A percentile compares a stretch with the other conserved stretches of the same genome.
These are phyloP conservation scores for Trypanosoma mega DNA, from an alignment of 208 protist genomes.

Conservation along the genomic window DNA sequence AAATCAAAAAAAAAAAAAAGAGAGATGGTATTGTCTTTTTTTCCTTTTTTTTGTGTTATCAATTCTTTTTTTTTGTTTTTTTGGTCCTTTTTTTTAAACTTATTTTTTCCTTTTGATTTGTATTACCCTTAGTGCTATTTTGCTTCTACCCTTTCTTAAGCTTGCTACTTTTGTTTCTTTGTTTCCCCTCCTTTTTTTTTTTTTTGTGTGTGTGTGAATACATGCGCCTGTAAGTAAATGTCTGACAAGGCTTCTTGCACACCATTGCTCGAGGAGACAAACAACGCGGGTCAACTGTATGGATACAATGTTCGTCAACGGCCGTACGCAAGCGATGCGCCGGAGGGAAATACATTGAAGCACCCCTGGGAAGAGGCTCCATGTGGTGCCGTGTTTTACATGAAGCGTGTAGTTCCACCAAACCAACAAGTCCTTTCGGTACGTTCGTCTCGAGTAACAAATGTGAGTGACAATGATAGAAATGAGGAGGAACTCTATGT, in stretches of 20 bases:
- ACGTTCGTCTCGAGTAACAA: neutral
- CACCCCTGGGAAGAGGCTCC: conserved; percentile 7
- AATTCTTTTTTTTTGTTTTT: neutral
- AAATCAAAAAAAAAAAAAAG: too few species aligned
- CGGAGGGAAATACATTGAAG: conserved; percentile 1
- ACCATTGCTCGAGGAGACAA: neutral
- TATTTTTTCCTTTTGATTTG: neutral
- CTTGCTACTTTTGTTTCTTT: conserved; percentile 24
- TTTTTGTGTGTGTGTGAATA: neutral
- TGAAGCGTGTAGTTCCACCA: neutral
- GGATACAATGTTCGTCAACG: conserved; percentile 11
- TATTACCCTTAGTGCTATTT: neutral
- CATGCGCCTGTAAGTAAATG: neutral
- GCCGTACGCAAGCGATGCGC: neutral
- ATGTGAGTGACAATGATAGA: neutral
- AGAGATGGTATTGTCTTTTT: neutral
- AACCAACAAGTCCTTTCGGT: neutral
- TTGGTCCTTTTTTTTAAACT: neutral
- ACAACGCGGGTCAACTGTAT: neutral
- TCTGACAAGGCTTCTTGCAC: neutral
- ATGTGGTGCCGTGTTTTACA: conserved; percentile 9
- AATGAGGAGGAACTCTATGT: neutral
- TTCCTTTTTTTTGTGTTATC: neutral
- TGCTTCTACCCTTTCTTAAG: neutral
- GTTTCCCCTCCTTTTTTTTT: conserved; percentile 17